These are phyloP conservation scores for Priceomyces fermenticarens DNA, from an alignment of 805 yeast species.

Conservation along the genomic window DNA sequence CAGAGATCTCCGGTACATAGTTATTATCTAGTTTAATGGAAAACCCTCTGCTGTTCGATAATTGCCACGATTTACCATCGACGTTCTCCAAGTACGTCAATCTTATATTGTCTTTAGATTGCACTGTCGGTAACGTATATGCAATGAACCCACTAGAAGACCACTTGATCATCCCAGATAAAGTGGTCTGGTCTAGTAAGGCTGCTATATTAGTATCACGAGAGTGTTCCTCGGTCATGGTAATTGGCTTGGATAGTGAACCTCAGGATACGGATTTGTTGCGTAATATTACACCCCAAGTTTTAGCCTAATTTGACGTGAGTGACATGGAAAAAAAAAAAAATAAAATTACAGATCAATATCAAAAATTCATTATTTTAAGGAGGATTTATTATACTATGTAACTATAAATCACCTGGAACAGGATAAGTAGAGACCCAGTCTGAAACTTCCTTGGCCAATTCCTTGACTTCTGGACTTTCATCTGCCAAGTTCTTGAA, in stretches of 20 bases:
- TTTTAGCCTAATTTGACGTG: no score
- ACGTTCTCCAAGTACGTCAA: constrained; percentile 69
- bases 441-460: constrained; percentile 62
- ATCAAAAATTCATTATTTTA: no score
- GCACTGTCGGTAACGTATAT: constrained; percentile 43
- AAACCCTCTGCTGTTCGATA: constrained; percentile 53
- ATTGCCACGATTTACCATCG: constrained; percentile 77
- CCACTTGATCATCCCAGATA: constrained; percentile 54
- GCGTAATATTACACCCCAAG: no score
- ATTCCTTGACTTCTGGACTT: constrained; percentile 54
- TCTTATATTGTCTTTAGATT: constrained; percentile 38
- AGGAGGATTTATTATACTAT: no score
- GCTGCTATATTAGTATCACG: not conserved
- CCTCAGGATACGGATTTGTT: no score
- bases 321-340: no score
- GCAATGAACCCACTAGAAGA: constrained; percentile 84
- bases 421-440: constrained; percentile 82
- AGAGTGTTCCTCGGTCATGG: no score
- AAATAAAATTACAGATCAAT: no score
- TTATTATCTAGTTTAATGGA: constrained; percentile 25
- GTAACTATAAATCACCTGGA: constrained; percentile 63
- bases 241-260: no score
- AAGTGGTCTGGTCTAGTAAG: not conserved
- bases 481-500: constrained; percentile 72
- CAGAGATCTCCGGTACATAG: constrained; percentile 30